Evolutionary conservation across 257 asterid species (phyloP), one percentile per base, ranked within the genome.

Genomic region (Ajuga chamaepitys): DNA sequence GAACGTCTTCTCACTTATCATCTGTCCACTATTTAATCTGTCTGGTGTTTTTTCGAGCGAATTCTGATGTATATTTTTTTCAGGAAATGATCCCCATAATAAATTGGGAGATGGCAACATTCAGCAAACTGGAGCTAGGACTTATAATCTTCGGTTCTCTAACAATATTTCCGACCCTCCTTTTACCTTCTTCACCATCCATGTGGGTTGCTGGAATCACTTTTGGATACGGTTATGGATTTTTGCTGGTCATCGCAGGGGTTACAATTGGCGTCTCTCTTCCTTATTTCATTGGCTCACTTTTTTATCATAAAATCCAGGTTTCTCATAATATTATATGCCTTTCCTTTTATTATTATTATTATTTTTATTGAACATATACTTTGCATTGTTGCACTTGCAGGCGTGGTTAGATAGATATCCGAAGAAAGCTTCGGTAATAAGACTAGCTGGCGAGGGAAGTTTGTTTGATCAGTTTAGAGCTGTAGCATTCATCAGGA

Each of bases 401-500:
- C 54, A 91, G 98, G 81, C 68, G 21, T 85, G 86, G 95, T 63
- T 91, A 66, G 89, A 88, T 44, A 83, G 85, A 69, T 74, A 91
- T 50, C 95, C 98, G 3, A 91, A 91, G 86, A 81, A 76, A 70
- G 96, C 95, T 75, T 88, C 96, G 7, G 66, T 86, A 17, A 85
- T 91, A 57, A 81, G 82, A 71, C 64, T 91, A 69, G 95, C 98
- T 42, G 98, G 98, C 10, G 98, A 88, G 81, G 98, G 96, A 66
- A 72, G 77, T 75, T 81, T 75, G 78, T 81, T 85, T 58, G 77
- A 82, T 51, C 98, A 91, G 88, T 74, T 82, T 64, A 84, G 89
- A 73, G 98, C 96, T 34, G 96, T 91, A 0, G 71, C 94, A 25
- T 70, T 91, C 74, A 88, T 91, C 64, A 83, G 98, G 74, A 76